These are phyloP conservation scores for Volvariella surrecta DNA, from an alignment of 1,284 basidiomycete species.

Conservation along the genomic window DNA sequence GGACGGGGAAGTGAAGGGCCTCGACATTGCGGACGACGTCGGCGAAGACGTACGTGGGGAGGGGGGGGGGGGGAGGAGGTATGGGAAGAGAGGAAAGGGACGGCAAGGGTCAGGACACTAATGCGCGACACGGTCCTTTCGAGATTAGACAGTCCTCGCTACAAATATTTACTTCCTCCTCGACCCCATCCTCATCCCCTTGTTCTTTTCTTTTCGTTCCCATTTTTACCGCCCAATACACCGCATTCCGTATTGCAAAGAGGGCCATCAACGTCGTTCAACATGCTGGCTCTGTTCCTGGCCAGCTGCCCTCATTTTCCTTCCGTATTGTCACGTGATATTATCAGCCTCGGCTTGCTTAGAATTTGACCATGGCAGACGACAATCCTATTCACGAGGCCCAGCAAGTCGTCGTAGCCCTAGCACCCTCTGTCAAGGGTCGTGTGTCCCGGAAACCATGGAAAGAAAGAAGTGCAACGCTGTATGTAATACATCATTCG, in stretches of 20 bases:
- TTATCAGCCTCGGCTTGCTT: too few relatives aligned
- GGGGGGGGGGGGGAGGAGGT: conserved; percentile 11
- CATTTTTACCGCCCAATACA: background rate
- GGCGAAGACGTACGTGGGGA: too few relatives aligned
- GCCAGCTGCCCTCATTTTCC: too few relatives aligned
- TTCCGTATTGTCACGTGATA: too few relatives aligned
- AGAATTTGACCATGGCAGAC: too few relatives aligned
- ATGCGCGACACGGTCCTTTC: too few relatives aligned
- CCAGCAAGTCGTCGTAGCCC: conserved; percentile 17
- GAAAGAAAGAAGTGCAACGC: conserved; percentile 60
- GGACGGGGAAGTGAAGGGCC: conserved; percentile 19
- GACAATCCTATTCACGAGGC: background rate
- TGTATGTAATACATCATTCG: conserved; percentile 28
- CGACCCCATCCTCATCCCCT: background rate
- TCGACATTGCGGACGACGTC: conserved; percentile 20
- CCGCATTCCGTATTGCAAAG: too few relatives aligned
- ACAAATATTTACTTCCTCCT: background rate
- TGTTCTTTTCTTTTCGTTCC: background rate
- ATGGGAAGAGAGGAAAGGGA: conserved; percentile 8
- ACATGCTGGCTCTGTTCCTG: too few relatives aligned
- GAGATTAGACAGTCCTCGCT: too few relatives aligned
- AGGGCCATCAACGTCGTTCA: too few relatives aligned
- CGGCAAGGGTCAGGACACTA: conserved; percentile 2
- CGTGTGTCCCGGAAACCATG: conserved; percentile 60
- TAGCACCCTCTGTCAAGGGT: conserved; percentile 43